Base-by-base conservation (phyloP, 192 early-diverging fungal species). In the Entomortierella parvispora region DNA sequence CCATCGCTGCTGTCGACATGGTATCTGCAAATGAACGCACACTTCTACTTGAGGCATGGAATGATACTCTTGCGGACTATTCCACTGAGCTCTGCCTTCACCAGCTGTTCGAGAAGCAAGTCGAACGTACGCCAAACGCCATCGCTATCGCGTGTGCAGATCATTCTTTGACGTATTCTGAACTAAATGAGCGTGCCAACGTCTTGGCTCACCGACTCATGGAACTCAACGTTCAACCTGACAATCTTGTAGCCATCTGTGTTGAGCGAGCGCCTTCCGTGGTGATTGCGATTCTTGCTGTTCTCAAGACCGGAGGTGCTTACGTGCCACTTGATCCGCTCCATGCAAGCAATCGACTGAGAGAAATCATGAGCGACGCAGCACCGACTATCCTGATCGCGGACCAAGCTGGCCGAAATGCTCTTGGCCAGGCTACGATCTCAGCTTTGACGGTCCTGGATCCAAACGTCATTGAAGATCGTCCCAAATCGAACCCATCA, bases 311-410 rank as follows among this genome's bases (percentile, higher is more conserved):
- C 34, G 80, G 80, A 4, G 79, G 54, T 26, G 80, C 80, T 0
- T 81, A 81, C 56, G 68, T 81, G 17, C 72, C 76, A 2, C 31
- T 81, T 20, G 80, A 81, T 58, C 66, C 69, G 18, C 40, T 59
- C 2, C 80, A 52, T 48, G 53, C 78, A 8, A 74, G 51, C 32
- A 50, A 75, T 4, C 66, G 79, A 33, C 29, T 80, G 15, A 25
- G 29, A 1, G 71, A 75, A 33, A 74, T 74, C 26, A 23, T 80
- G 2, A 25, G 18, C 1, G n/a, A n/a, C n/a, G n/a, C n/a, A n/a
- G n/a, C n/a, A n/a, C n/a, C n/a, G n/a, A n/a, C n/a, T n/a, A n/a
- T 62, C 46, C 2, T 62, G 4, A 18, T 62, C 3, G 60, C 46
- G 3, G 60, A 62, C 20, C 3, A 62, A 10, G 7, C 26, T 50